These are phyloP conservation scores for Silene uniflora DNA, from an alignment of 148 eudicot species.

Conservation along the genomic window DNA sequence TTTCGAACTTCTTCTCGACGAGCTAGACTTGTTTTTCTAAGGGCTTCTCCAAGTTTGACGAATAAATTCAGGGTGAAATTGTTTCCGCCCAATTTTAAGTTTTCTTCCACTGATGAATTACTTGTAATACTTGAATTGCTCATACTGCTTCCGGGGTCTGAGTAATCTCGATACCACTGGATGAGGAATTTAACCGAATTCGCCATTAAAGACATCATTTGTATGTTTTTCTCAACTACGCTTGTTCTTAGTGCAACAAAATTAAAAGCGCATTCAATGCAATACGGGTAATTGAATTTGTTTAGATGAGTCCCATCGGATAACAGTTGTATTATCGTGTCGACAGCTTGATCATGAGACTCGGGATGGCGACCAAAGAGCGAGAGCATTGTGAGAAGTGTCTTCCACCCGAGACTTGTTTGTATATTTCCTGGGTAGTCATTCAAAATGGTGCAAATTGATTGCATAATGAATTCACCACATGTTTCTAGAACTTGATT, in stretches of 20 bases:
- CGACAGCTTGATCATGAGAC: conserved; percentile 70
- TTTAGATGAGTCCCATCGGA: conserved; percentile 40
- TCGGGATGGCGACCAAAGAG: conserved; percentile 69
- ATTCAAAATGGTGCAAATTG: conserved; percentile 44
- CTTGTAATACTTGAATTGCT: conserved; percentile 49
- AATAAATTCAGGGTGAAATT: conserved; percentile 45
- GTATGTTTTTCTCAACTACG: conserved; percentile 58
- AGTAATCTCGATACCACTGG: conserved; percentile 58
- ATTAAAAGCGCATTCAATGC: conserved; percentile 80
- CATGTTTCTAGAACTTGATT: conserved; percentile 76
- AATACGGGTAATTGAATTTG: conserved; percentile 46
- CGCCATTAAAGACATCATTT: conserved; percentile 69
- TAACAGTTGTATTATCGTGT: conserved; percentile 50
- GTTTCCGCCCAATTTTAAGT: conserved; percentile 23
- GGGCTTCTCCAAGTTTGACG: conserved; percentile 67
- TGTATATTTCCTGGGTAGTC: conserved; percentile 58
- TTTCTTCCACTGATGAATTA: conserved; percentile 46
- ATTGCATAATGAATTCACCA: conserved; percentile 45
- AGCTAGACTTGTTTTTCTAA: conserved; percentile 76
- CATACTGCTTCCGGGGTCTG: conserved; percentile 54
- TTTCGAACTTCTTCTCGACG: conserved; percentile 85
- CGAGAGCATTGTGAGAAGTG: conserved; percentile 59
- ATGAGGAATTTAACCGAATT: conserved; percentile 60
- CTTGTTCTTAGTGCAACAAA: conserved; percentile 76
- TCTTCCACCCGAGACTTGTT: conserved; percentile 73